Percentiles rank a stretch among this genome's conserved stretches.
Evolutionary conservation across 2,329 filamentous ascomycete species (phyloP).

Genomic region (Aspergillus costaricaensis): DNA sequence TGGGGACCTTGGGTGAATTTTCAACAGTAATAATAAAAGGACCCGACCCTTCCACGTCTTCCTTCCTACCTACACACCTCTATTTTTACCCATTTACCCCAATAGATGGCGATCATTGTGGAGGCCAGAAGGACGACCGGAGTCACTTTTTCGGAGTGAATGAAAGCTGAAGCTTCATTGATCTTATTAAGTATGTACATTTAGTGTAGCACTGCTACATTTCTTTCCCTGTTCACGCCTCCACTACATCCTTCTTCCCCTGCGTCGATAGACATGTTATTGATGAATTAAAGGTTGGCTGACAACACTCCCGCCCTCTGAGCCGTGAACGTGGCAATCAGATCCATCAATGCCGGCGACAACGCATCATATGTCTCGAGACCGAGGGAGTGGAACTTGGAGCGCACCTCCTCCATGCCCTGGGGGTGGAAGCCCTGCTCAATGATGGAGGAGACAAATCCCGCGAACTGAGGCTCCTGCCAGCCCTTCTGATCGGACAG

Average conservation of each 20-base stretch:
- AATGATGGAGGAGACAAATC: conserved; percentile 67
- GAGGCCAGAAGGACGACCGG: too few relatives aligned
- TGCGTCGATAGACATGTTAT: neutral
- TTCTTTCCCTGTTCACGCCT: neutral
- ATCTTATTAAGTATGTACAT: too few relatives aligned
- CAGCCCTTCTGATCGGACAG: conserved; percentile 63
- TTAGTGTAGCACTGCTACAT: neutral
- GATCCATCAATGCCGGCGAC: conserved; percentile 65
- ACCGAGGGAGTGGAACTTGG: conserved; percentile 56
- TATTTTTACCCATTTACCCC: too few relatives aligned
- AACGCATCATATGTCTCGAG: conserved; percentile 65
- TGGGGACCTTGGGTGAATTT: neutral
- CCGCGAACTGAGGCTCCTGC: conserved; percentile 72
- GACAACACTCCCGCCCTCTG: conserved; percentile 45
- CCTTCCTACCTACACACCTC: too few relatives aligned
- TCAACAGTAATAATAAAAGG: too few relatives aligned
- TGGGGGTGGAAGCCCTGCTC: conserved; percentile 65
- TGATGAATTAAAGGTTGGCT: conserved; percentile 26
- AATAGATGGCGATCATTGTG: too few relatives aligned
- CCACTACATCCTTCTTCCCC: neutral
- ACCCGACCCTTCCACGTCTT: too few relatives aligned
- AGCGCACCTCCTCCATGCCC: conserved; percentile 58
- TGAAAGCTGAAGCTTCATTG: too few relatives aligned
- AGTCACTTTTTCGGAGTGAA: too few relatives aligned
- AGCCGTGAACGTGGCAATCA: conserved; percentile 58